Base-by-base conservation (phyloP, 176 grass and related monocot species). In the Zizania latifolia region DNA sequence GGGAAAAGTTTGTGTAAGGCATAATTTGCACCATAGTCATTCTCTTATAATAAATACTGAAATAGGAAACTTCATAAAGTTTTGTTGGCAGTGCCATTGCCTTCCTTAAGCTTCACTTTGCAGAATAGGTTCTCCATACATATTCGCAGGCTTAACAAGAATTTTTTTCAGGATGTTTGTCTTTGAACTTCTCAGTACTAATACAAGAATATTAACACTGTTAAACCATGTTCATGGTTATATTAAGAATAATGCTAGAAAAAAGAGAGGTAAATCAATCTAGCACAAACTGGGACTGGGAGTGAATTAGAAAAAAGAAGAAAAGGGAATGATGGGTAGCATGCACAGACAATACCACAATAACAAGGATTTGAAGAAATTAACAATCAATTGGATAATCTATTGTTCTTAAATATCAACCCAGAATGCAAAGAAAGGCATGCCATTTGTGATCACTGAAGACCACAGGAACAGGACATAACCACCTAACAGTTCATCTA, bases 321-420 rank as follows among this genome's bases (percentile, higher is more conserved):
- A 32, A 13, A 22, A 22, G 26, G 15, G 15, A 30, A 46, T 15
- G 23, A 23, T 76, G 43, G 10, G 13, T 72, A 26, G 10, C 11
- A 65, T 14, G 24, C 44, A 48, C 14, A 62, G 17, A 62, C 16
- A 46, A 34, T 9, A 43, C 16, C 27, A 75, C 26, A 26, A 73
- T 43, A 60, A 43, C 31, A 62, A 78, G 35, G 17, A 57, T 46
- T 58, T 5, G 5, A 76, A 12, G 12, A 36, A 37, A 77, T 48
- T 48, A 63, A n/a, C 6, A 34, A 17, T 24, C 29, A 51, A 19
- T 63, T 30, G 75, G 30, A 53, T 33, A 35, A 6, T 48, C 41
- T 43, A 76, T 62, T 23, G 10, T 73, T 57, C 35, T 34, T 63
- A 76, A 51, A 72, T 55, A 10, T n/a, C 45, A 53, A 46, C 32